Evolutionary conservation across 2,329 filamentous ascomycete genomes (phyloP), one percentile per base, ranked within the genome.

Genomic region (Alternaria metachromatica): DNA sequence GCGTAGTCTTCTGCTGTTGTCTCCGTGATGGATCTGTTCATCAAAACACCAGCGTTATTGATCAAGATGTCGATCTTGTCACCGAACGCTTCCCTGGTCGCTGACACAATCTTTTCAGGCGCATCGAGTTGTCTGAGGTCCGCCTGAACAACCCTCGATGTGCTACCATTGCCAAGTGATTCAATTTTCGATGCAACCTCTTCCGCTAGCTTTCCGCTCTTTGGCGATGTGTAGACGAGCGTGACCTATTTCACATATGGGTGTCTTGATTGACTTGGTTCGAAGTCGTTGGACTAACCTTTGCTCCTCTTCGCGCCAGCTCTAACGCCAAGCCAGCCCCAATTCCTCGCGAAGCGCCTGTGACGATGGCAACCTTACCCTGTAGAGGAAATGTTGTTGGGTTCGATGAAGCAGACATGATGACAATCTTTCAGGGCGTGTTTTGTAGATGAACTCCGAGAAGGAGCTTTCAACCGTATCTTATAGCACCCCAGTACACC

Each of bases 301-400:
- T 83, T 48, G 84, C 83, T 33, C 83, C 84, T 49, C 81, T 79
- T n/a, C 74, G 75, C 13, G 84, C 84, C 11, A 87, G 72, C 56
- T 85, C 83, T 44, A 83, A 73, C 20, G 83, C 84, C 45, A 87
- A 80, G 50, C 78, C 81, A 30, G 79, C 80, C 23, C 85, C 85
- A 9, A 87, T 84, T 6, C 84, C 84, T 63, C 84, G 76, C n/a
- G 82, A 83, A 13, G 80, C 81, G 9, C 85, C 84, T 2, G 84
- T 86, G 1, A 86, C 81, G 45, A 86, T 83, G 37, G 84, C 84
- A 1, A 81, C 75, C 58, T 80, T 81, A 26, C 72, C 76, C 50
- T 73, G 41, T 25, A 80, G 58, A 68, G 76, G 59, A 4, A 69
- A 63, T 45, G 50, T 2, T 50, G 61, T 58, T 43, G 56, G 20